Conservation (phyloP, 768 basidiomycete species). For the Tulasnella sp. region DNA sequence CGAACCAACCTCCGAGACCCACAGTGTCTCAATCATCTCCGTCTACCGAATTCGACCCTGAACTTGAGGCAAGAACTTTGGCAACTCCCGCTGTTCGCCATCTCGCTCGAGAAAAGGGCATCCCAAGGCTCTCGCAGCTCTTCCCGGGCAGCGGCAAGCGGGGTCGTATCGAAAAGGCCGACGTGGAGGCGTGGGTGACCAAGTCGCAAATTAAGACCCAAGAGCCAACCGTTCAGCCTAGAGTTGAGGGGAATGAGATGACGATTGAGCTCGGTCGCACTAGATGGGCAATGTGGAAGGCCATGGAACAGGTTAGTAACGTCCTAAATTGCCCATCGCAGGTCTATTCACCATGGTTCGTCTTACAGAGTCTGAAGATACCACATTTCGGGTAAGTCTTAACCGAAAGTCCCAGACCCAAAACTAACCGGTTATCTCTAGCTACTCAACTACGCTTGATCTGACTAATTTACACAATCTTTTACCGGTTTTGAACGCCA, state of each 20-base stretch:
- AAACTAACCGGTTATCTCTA: conserved; percentile 20
- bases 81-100: conserved; percentile 71
- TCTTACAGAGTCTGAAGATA: conserved; percentile 60
- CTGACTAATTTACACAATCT: conserved; percentile 55
- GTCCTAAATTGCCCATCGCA: neutral
- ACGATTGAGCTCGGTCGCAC: conserved; percentile 66
- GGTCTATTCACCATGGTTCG: neutral
- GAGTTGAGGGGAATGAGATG: conserved; percentile 31
- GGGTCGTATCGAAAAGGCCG: conserved; percentile 63
- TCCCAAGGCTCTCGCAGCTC: conserved; percentile 43
- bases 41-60: neutral
- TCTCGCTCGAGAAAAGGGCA: conserved; percentile 51
- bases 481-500: conserved; percentile 49
- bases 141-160: conserved; percentile 60
- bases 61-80: conserved; percentile 32
- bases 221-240: conserved; percentile 12
- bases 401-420: neutral
- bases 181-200: conserved; percentile 41
- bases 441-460: conserved; percentile 66
- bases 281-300: conserved; percentile 78
- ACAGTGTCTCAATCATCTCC: neutral
- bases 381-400: conserved; percentile 61
- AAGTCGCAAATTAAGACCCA: conserved; percentile 1
- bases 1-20: conserved; percentile 24
- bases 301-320: conserved; percentile 61